These are phyloP conservation scores for Proliferodiscus dingleyae DNA, from an alignment of 2,329 filamentous ascomycete genomes.

Conservation along the genomic window DNA sequence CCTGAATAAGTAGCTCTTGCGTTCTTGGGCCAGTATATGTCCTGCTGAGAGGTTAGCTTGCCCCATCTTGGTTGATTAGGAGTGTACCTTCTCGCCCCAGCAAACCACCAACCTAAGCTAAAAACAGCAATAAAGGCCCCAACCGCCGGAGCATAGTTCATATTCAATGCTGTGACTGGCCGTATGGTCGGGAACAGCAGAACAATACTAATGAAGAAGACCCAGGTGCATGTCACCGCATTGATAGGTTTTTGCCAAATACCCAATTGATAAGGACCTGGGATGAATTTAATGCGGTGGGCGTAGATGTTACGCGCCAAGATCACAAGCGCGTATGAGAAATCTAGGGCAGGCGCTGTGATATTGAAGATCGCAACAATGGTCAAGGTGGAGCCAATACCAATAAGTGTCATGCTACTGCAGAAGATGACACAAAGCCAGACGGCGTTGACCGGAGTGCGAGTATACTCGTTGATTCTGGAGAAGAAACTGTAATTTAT, in stretches of 20 bases:
- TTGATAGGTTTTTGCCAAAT: conserved; percentile 52
- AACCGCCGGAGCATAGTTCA: conserved; percentile 47
- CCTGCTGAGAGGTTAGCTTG: conserved; percentile 3
- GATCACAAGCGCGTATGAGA: conserved; percentile 56
- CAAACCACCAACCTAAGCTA: conserved; percentile 44
- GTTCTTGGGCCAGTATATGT: conserved; percentile 54
- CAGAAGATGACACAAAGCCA: conserved; percentile 60
- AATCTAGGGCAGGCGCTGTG: conserved; percentile 46
- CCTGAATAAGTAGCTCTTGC: conserved; percentile 37
- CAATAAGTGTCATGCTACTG: conserved; percentile 45
- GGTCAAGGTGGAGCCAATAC: conserved; percentile 44
- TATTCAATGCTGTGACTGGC: conserved; percentile 44
- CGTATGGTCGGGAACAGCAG: conserved; percentile 47
- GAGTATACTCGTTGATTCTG: conserved; percentile 47
- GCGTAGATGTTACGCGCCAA: conserved; percentile 37
- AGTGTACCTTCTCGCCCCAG: conserved; percentile 23
- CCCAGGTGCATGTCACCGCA: conserved; percentile 53
- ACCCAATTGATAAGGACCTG: conserved; percentile 53
- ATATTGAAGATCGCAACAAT: conserved; percentile 49
- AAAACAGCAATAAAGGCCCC: conserved; percentile 44
- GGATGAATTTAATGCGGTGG: conserved; percentile 19
- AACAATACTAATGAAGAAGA: conserved; percentile 57
- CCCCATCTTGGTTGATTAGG: background rate
- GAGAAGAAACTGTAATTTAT: conserved; percentile 43
- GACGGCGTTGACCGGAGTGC: conserved; percentile 57